These are phyloP conservation scores for Inosperma sp. DNA, from an alignment of 768 basidiomycete genomes.

Conservation along the genomic window DNA sequence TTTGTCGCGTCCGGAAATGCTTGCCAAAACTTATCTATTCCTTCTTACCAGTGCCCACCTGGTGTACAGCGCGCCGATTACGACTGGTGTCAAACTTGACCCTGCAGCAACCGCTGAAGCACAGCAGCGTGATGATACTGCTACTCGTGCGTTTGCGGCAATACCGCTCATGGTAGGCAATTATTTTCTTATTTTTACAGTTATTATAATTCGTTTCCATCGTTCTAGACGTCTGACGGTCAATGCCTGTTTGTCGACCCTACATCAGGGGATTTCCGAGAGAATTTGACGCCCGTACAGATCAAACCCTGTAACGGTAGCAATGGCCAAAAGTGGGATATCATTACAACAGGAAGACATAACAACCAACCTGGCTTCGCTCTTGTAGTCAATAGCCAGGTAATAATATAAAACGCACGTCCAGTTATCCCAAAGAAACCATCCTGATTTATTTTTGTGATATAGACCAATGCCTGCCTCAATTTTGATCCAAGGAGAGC, in stretches of 20 bases:
- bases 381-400: background rate
- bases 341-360: background rate
- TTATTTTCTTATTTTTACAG: too few relatives aligned
- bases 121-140: background rate
- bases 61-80: background rate
- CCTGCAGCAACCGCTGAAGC: background rate
- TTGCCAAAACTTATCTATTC: background rate
- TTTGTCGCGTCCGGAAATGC: background rate
- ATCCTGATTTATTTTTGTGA: too few relatives aligned
- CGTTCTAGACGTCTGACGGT: background rate
- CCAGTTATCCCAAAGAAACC: background rate
- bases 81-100: constrained; percentile 1
- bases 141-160: constrained; percentile 1
- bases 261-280: constrained; percentile 1
- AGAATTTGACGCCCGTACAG: background rate
- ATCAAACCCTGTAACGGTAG: background rate
- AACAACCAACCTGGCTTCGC: background rate
- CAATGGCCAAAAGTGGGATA: background rate
- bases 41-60: background rate
- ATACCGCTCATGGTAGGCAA: background rate
- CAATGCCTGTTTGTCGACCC: constrained; percentile 1
- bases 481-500: background rate
- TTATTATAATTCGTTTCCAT: background rate
- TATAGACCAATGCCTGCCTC: background rate
- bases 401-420: background rate